Evolutionary conservation across 177 flowering plant genomes (phyloP), one percentile per base, ranked within the genome.

Genomic region (Telopea speciosissima): DNA sequence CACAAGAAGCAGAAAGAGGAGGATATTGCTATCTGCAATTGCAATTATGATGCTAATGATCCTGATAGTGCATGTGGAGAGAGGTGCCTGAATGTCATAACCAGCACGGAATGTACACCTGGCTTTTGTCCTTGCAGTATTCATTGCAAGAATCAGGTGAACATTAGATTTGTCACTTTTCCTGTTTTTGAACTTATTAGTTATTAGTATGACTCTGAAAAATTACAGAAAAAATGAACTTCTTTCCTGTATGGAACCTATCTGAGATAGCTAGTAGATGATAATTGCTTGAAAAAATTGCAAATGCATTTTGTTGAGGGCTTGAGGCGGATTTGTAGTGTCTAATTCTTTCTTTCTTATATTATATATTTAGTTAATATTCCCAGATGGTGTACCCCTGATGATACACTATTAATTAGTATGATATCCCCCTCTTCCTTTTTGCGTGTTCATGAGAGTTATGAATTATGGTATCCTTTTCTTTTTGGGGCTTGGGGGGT

Each of bases 31-130:
- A 75, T 86, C 12, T 95, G 99, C 73, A 83, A 81, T 42, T 95
- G 99, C 89, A 85, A 73, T 72, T 85, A 73, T 73, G 82, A 87
- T 72, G 72, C 75, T 25, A 73, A 70, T 73, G 76, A 90, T 75
- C 85, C 86, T 45, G 97, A 88, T 16, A 85, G 90, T 85, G 85
- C 90, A 42, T 95, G 99, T 78, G 97, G 94, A 8, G 97, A 90
- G 70, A 83, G 88, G 73, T 95, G 99, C 79, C 85, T 89, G 88
- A 95, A 95, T 85, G 89, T 86, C 19, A 66, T 92, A 45, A 92
- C 99, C 63, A 92, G 86, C 85, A 91, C 94, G 42, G 99, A 95
- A 71, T 95, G 99, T 78, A 92, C 97, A 44, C 91, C 96, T 71
- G 92, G 89, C 17, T 88, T 83, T 75, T 95, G 99, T 70, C 90